These are phyloP conservation scores for Aspergillus cristatus DNA, from an alignment of 495 filamentous ascomycete species.

Conservation along the genomic window DNA sequence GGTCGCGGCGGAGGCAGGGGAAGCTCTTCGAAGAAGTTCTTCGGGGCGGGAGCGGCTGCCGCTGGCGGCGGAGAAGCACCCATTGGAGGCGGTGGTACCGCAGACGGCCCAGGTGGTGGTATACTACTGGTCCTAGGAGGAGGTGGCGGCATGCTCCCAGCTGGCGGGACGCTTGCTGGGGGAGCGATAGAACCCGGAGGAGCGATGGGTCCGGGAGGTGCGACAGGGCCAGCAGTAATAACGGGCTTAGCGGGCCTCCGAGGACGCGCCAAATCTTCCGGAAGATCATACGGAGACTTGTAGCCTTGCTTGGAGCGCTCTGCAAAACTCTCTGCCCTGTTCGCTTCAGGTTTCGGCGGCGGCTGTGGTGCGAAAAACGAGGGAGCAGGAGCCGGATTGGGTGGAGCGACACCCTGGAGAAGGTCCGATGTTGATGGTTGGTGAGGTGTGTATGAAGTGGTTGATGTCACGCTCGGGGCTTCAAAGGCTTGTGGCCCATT, in stretches of 20 bases:
- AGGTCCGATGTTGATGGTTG: slow-evolving; percentile 37
- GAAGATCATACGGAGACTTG: slow-evolving; percentile 87
- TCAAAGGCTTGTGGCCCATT: slow-evolving; percentile 22
- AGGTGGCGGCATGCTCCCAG: slow-evolving; percentile 27
- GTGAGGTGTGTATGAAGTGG: slow-evolving; percentile 30
- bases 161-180: not conserved
- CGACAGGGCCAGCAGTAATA: slow-evolving; percentile 6
- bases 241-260: slow-evolving; percentile 43
- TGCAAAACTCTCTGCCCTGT: slow-evolving; percentile 64
- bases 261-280: slow-evolving; percentile 72
- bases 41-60: slow-evolving; percentile 23
- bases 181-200: too few species aligned
- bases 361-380: slow-evolving; percentile 32
- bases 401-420: slow-evolving; percentile 20
- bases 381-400: slow-evolving; percentile 21
- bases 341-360: slow-evolving; percentile 23
- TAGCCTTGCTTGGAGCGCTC: slow-evolving; percentile 88
- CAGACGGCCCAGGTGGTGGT: slow-evolving; percentile 20
- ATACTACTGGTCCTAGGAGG: slow-evolving; percentile 55
- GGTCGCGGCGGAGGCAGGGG: slow-evolving; percentile 47
- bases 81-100: slow-evolving; percentile 14
- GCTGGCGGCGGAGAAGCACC: slow-evolving; percentile 16
- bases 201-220: too few species aligned
- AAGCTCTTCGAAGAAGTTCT: slow-evolving; percentile 87
- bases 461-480: slow-evolving; percentile 16